A percentile compares a stretch with the other conserved stretches of the same genome.
Evolutionary conservation across 2,329 filamentous ascomycete genomes (phyloP).

Genomic region (Pseudopithomyces maydicus): DNA sequence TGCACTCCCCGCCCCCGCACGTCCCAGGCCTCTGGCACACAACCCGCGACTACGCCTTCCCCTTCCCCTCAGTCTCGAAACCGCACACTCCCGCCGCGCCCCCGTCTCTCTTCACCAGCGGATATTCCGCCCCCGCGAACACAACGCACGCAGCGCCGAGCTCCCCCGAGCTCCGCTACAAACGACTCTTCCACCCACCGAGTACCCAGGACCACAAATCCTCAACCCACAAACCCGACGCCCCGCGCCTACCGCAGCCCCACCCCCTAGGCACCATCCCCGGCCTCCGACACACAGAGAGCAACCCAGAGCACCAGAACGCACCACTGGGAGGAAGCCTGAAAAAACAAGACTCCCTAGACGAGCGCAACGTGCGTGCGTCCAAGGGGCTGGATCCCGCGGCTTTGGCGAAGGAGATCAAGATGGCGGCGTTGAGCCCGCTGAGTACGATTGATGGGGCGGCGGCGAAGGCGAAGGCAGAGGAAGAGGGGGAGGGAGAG

Average conservation of each 20-base stretch:
- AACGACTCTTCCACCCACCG: constrained; percentile 47
- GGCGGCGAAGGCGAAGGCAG: no score
- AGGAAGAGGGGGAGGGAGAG: constrained; percentile 8
- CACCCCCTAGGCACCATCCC: constrained; percentile 7
- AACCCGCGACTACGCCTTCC: constrained; percentile 30
- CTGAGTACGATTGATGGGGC: constrained; percentile 6
- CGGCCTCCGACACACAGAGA: no score
- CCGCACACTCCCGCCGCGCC: constrained; percentile 29
- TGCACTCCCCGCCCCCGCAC: constrained; percentile 28
- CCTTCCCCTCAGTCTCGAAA: constrained; percentile 35
- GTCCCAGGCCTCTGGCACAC: constrained; percentile 32
- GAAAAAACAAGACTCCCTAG: constrained; percentile 19
- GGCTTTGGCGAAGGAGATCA: no score
- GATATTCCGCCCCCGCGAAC: no score
- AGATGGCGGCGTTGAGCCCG: constrained; percentile 11
- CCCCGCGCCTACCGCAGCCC: constrained; percentile 8
- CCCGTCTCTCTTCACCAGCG: constrained; percentile 18
- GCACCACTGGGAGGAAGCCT: no score
- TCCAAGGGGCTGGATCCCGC: no score
- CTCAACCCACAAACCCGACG: constrained; percentile 16
- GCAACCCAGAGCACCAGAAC: no score
- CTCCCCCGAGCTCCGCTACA: constrained; percentile 48
- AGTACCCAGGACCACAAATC: no score
- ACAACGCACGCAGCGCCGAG: constrained; percentile 40
- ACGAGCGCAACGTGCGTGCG: constrained; percentile 11